phyloP scores from a whole-genome alignment of 208 protist species.

The Angomonas desouzai region DNA sequence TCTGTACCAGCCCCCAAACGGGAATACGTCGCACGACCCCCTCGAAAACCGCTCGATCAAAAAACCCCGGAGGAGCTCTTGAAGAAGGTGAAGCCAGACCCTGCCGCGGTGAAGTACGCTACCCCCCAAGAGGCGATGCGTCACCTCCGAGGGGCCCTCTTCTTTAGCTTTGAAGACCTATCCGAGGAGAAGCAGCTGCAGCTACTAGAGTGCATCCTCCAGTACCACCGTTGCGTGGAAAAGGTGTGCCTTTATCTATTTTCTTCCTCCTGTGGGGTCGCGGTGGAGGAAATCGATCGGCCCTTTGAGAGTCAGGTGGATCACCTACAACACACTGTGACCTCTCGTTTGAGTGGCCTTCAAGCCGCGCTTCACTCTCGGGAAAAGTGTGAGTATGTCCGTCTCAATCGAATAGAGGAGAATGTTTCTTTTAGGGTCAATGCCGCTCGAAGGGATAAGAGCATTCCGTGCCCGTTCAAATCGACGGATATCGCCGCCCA shows the following conservation, averaged over 20 bases:
- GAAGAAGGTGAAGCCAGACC: not conserved
- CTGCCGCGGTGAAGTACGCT: not conserved
- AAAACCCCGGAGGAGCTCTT: not conserved
- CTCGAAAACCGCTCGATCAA: not conserved
- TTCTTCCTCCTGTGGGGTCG: slow-evolving; percentile 14
- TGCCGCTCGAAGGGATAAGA: slow-evolving; percentile 29
- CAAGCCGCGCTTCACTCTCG: not conserved
- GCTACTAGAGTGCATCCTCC: not conserved
- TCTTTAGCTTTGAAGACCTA: slow-evolving; percentile 2
- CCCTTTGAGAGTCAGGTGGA: not conserved
- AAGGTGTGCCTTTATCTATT: slow-evolving; percentile 21
- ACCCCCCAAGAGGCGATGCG: not conserved
- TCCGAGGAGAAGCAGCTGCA: not conserved
- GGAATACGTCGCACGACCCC: not conserved
- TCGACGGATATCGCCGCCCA: slow-evolving; percentile 35
- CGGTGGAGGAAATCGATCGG: slow-evolving; percentile 14
- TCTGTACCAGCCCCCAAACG: not conserved
- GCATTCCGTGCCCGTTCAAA: slow-evolving; percentile 16
- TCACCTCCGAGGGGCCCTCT: slow-evolving; percentile 1
- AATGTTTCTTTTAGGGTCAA: slow-evolving; percentile 31
- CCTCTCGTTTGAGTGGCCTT: not conserved
- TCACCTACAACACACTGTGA: not conserved
- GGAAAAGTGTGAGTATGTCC: not conserved
- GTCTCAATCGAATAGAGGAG: not conserved
- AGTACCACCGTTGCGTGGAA: slow-evolving; percentile 21